These are phyloP conservation scores for Haplosporangium sp. DNA, from an alignment of 371 early-diverging fungal species.

Conservation along the genomic window DNA sequence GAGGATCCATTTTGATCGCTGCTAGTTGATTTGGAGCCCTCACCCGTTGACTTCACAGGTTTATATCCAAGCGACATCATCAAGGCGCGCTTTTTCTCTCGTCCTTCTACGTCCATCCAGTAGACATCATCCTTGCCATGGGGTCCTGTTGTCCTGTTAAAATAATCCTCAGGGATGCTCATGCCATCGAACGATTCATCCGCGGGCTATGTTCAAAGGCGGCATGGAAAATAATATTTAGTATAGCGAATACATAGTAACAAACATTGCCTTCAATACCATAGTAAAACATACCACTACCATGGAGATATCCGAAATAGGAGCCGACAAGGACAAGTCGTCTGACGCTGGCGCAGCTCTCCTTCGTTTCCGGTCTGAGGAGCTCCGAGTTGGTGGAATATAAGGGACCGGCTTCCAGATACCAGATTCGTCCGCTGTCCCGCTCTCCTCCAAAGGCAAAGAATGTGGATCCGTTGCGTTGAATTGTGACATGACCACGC, in stretches of 20 bases:
- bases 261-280: neutral
- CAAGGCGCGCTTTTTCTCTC: slow-evolving; percentile 31
- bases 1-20: slow-evolving; percentile 2
- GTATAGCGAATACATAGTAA: neutral
- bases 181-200: slow-evolving; percentile 13
- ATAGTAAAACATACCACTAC: neutral
- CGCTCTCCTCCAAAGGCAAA: neutral
- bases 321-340: neutral
- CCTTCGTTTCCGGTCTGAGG: slow-evolving; percentile 7
- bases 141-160: slow-evolving; percentile 10
- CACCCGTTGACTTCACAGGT: neutral
- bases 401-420: slow-evolving; percentile 17
- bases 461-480: neutral
- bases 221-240: neutral
- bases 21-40: neutral
- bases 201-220: neutral
- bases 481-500: slow-evolving; percentile 5
- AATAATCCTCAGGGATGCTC: slow-evolving; percentile 23
- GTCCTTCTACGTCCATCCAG: slow-evolving; percentile 40
- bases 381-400: neutral
- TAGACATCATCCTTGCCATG: slow-evolving; percentile 26
- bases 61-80: slow-evolving; percentile 33
- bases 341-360: slow-evolving; percentile 6
- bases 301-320: slow-evolving; percentile 5
- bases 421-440: neutral